A percentile compares a stretch with the other conserved stretches of the same genome.
phyloP scores from a whole-genome alignment of 768 basidiomycete species.

The Boletus huronensis region DNA sequence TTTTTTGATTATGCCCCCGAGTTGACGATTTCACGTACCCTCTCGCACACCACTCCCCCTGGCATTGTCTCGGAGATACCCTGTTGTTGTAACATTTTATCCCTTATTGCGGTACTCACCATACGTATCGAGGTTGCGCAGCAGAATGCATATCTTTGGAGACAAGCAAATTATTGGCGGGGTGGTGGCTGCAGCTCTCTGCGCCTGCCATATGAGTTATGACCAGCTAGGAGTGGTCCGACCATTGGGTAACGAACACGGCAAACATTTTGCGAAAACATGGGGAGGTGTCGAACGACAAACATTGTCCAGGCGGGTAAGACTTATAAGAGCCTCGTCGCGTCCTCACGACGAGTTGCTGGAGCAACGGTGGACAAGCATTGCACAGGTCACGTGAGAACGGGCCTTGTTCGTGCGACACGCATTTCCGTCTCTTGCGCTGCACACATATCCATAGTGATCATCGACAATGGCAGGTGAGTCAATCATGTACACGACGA shows the following conservation, averaged over 20 bases:
- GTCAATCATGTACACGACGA: neutral
- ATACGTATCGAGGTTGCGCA: conserved; percentile 33
- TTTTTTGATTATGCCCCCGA: conserved; percentile 24
- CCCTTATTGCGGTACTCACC: conserved; percentile 24
- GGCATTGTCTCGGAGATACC: conserved; percentile 35
- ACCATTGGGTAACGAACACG: neutral
- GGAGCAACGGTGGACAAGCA: neutral
- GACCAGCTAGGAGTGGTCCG: too few relatives aligned
- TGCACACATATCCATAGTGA: neutral
- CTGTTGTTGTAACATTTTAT: conserved; percentile 32
- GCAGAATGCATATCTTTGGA: conserved; percentile 36
- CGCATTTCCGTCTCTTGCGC: neutral
- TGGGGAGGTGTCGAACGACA: neutral
- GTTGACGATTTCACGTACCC: conserved; percentile 34
- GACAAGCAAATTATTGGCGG: conserved; percentile 6
- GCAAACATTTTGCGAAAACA: neutral
- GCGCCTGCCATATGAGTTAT: neutral
- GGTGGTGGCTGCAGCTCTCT: neutral
- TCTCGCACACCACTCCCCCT: conserved; percentile 5
- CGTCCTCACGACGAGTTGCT: conserved; percentile 7
- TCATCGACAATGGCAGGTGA: conserved; percentile 16
- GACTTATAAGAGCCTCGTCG: neutral
- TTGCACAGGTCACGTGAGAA: conserved; percentile 8
- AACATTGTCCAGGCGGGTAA: neutral
- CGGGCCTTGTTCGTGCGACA: neutral